Evolutionary conservation across 2,329 filamentous ascomycete species (phyloP).

Genomic region (Aspergillus alliaceus): DNA sequence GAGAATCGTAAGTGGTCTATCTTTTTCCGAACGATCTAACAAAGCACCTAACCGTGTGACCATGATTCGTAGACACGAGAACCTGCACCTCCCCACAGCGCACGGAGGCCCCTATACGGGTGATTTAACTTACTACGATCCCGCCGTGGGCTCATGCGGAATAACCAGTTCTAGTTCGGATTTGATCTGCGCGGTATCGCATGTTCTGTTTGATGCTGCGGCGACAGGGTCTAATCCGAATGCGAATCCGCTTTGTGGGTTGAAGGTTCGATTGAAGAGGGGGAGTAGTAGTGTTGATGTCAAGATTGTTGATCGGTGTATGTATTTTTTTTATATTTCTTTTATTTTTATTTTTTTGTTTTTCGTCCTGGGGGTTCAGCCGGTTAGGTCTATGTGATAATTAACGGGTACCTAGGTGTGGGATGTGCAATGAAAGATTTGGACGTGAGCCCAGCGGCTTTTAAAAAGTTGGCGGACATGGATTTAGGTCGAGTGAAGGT

Average conservation of each 20-base stretch:
- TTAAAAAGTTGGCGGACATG: constrained; percentile 45
- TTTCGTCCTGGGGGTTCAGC: not conserved
- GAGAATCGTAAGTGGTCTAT: constrained; percentile 14
- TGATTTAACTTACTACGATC: constrained; percentile 69
- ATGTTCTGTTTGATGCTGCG: constrained; percentile 64
- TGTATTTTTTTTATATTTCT: not conserved
- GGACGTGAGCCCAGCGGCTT: constrained; percentile 51
- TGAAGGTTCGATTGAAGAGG: constrained; percentile 62
- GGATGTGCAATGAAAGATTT: constrained; percentile 52
- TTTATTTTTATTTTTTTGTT: not conserved
- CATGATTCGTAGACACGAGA: not conserved
- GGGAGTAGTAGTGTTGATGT: constrained; percentile 59
- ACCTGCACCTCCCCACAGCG: constrained; percentile 28
- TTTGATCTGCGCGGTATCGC: constrained; percentile 65
- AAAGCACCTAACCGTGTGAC: no score
- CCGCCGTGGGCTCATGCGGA: constrained; percentile 70
- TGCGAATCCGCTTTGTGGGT: constrained; percentile 66
- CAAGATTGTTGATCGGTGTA: constrained; percentile 68
- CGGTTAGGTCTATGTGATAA: no score
- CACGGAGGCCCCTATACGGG: constrained; percentile 56
- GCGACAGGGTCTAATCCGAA: constrained; percentile 58
- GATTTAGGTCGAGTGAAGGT: constrained; percentile 50
- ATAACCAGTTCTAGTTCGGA: constrained; percentile 55
- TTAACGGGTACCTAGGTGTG: constrained; percentile 32
- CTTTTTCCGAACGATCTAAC: not conserved